These are phyloP conservation scores for Coemansia sp. DNA, from an alignment of 192 early-diverging fungal species.

Conservation along the genomic window DNA sequence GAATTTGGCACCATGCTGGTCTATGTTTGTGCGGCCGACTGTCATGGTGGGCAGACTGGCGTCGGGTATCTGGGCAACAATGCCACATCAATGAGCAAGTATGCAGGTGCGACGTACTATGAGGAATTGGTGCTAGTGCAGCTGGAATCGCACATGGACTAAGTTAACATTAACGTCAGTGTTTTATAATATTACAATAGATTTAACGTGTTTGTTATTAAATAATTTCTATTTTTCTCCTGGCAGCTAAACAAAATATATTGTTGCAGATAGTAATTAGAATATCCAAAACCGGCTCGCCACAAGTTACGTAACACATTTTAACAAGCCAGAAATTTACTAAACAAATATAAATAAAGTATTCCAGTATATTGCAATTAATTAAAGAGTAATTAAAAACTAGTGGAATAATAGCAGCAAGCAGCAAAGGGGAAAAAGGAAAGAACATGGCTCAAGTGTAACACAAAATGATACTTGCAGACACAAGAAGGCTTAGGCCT, in stretches of 20 bases:
- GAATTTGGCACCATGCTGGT: conserved; percentile 89
- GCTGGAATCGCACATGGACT: conserved; percentile 18
- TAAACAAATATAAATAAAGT: background rate
- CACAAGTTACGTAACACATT: background rate
- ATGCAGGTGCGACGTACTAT: conserved; percentile 30
- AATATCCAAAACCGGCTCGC: background rate
- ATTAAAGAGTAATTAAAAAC: background rate
- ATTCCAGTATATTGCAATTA: background rate
- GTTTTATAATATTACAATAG: no score
- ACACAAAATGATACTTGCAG: background rate
- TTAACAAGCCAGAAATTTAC: no score
- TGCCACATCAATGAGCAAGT: conserved; percentile 14
- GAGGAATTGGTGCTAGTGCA: conserved; percentile 45
- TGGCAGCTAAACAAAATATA: no score
- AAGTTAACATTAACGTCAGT: background rate
- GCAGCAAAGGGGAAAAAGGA: background rate
- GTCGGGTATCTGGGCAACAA: conserved; percentile 24
- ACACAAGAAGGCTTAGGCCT: conserved; percentile 16
- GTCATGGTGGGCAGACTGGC: conserved; percentile 55
- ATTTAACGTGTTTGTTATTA: no score
- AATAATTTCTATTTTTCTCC: no score
- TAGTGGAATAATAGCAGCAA: conserved; percentile 4
- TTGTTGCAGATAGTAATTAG: background rate
- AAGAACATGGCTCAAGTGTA: background rate
- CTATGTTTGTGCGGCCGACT: conserved; percentile 78